phyloP scores from a whole-genome alignment of 805 yeast genomes.

The Sugiyamaella chiloensis region DNA sequence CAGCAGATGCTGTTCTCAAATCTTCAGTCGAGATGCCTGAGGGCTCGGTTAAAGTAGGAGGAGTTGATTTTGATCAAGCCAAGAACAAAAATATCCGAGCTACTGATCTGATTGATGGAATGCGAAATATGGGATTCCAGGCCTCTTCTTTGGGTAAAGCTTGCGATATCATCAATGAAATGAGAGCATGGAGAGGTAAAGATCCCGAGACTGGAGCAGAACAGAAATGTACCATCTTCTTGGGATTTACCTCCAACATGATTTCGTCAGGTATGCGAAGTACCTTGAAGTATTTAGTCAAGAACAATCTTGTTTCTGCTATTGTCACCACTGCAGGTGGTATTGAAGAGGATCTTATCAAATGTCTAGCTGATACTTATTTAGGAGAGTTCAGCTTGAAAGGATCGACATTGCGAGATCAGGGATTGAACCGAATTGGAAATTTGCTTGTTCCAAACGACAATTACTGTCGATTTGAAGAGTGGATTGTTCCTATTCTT shows the following conservation, averaged over 20 bases:
- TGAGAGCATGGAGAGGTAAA: conserved; percentile 92
- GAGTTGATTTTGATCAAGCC: conserved; percentile 84
- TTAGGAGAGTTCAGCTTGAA: conserved; percentile 85
- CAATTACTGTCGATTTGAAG: conserved; percentile 95
- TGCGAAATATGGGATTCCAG: conserved; percentile 97
- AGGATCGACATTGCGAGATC: conserved; percentile 80
- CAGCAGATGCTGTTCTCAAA: conserved; percentile 88
- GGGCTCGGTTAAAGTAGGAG: conserved; percentile 72
- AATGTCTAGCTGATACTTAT: conserved; percentile 93
- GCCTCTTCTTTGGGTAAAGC: conserved; percentile 84
- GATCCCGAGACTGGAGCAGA: conserved; percentile 49
- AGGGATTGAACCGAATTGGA: conserved; percentile 98
- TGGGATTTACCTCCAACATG: conserved; percentile 96
- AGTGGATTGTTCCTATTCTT: conserved; percentile 95
- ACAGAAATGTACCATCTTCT: conserved; percentile 84
- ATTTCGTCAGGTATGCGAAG: conserved; percentile 94
- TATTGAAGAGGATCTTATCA: conserved; percentile 94
- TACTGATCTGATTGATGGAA: conserved; percentile 68
- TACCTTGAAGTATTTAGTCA: conserved; percentile 82
- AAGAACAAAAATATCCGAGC: conserved; percentile 77
- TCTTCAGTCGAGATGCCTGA: conserved; percentile 84
- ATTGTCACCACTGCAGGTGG: conserved; percentile 99
- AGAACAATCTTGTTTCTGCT: conserved; percentile 91
- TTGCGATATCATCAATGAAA: conserved; percentile 86
- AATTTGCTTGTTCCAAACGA: conserved; percentile 96